Conservation (phyloP, 2,329 filamentous ascomycete species). For the Botrytis byssoidea region DNA sequence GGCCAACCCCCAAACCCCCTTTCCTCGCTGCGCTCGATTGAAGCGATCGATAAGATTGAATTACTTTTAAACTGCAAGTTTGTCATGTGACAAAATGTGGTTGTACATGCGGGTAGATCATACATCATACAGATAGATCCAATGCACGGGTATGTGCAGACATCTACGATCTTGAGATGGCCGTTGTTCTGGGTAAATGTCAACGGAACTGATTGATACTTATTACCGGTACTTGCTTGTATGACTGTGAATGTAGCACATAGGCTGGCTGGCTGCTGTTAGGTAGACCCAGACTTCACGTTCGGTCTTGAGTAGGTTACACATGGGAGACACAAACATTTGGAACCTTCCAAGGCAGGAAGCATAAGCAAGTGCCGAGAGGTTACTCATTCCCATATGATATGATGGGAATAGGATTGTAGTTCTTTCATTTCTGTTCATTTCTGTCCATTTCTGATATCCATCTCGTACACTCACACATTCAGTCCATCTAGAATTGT, state of each 20-base stretch:
- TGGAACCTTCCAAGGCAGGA: neutral
- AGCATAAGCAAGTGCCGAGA: neutral
- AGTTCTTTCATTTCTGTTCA: neutral
- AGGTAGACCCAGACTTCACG: neutral
- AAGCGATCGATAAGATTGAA: neutral
- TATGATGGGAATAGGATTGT: neutral
- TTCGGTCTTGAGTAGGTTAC: neutral
- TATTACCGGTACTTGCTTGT: neutral
- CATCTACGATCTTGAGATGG: conserved; percentile 5
- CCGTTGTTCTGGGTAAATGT: conserved; percentile 11
- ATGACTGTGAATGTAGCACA: neutral
- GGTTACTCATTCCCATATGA: neutral
- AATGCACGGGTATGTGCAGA: conserved; percentile 14
- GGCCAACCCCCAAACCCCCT: conserved; percentile 2
- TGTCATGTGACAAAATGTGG: neutral
- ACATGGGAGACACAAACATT: neutral
- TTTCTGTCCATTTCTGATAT: neutral
- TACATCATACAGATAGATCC: neutral
- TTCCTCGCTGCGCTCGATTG: conserved; percentile 13
- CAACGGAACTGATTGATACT: neutral
- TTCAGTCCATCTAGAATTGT: neutral
- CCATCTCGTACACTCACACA: neutral
- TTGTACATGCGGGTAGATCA: neutral
- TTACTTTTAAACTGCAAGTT: neutral
- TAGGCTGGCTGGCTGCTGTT: neutral